Evolutionary conservation across 2,329 filamentous ascomycete species (phyloP).

Genomic region (Fusarium miscanthi): DNA sequence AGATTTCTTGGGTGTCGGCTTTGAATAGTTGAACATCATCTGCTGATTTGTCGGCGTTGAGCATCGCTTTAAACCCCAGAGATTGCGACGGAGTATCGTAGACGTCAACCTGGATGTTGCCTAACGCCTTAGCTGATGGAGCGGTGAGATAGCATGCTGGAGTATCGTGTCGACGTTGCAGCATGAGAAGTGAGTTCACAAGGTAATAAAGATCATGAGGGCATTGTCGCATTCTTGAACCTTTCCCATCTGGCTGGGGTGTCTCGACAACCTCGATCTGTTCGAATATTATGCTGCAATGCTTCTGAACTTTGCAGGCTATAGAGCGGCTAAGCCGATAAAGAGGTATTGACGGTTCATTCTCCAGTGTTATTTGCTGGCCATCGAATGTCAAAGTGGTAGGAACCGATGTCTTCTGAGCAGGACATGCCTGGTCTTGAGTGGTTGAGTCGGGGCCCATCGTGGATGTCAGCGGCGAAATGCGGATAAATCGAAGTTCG

Average conservation of each 20-base stretch:
- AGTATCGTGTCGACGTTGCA: not conserved
- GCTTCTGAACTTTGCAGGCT: slow-evolving; percentile 1
- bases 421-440: not conserved
- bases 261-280: slow-evolving; percentile 1
- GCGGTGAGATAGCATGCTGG: slow-evolving; percentile 27
- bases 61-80: slow-evolving; percentile 1
- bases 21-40: slow-evolving; percentile 8
- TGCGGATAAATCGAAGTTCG: not conserved
- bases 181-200: slow-evolving; percentile 6
- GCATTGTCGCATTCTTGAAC: not conserved
- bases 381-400: slow-evolving; percentile 13
- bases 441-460: not conserved
- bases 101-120: slow-evolving; percentile 11
- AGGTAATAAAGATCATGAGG: slow-evolving; percentile 26
- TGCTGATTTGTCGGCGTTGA: slow-evolving; percentile 15
- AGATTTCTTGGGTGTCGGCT: not conserved
- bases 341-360: not conserved
- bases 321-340: slow-evolving; percentile 27
- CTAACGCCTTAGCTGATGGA: slow-evolving; percentile 9
- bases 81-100: accelerated
- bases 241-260: not conserved
- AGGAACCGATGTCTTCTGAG: accelerated
- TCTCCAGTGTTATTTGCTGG: slow-evolving; percentile 5
- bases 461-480: not conserved
- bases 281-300: slow-evolving; percentile 22